A percentile compares a stretch with the other conserved stretches of the same genome.
Evolutionary conservation across 495 filamentous ascomycete genomes (phyloP).

Genomic region (Penicillium roqueforti): DNA sequence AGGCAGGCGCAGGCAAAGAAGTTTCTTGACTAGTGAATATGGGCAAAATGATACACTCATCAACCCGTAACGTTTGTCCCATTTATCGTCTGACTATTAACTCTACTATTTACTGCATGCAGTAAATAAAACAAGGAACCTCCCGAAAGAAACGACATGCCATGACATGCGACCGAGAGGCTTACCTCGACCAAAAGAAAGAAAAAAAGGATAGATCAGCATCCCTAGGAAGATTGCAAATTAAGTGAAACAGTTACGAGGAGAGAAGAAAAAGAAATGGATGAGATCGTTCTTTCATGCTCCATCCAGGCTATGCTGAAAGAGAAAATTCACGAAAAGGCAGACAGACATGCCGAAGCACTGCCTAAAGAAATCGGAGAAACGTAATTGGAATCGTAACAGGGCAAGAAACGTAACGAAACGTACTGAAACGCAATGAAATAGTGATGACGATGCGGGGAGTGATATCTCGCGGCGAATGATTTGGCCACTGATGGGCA

Average conservation of each 20-base stretch:
- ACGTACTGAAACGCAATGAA: constrained; percentile 7
- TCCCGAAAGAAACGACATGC: background rate
- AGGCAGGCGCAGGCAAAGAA: background rate
- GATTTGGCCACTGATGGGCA: constrained; percentile 9
- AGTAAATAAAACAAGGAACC: background rate
- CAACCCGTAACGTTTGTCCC: background rate
- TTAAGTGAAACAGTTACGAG: constrained; percentile 7
- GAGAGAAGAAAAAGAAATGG: constrained; percentile 4
- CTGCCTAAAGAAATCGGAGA: constrained; percentile 14
- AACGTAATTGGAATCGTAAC: constrained; percentile 10
- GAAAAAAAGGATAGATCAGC: background rate
- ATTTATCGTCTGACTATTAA: background rate
- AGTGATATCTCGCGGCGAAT: constrained; percentile 3
- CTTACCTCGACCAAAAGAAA: background rate
- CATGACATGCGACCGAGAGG: background rate
- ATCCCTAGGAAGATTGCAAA: background rate
- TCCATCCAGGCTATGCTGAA: constrained; percentile 45
- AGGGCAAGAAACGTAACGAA: constrained; percentile 10
- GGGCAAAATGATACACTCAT: background rate
- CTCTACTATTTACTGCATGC: background rate
- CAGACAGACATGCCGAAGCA: constrained; percentile 7
- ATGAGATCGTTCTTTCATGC: constrained; percentile 42
- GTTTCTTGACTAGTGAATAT: background rate
- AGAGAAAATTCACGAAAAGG: constrained; percentile 17
- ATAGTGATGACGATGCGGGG: constrained; percentile 5